Evolutionary conservation across 306 rosid species (phyloP).

Genomic region (Crotalaria pallida): DNA sequence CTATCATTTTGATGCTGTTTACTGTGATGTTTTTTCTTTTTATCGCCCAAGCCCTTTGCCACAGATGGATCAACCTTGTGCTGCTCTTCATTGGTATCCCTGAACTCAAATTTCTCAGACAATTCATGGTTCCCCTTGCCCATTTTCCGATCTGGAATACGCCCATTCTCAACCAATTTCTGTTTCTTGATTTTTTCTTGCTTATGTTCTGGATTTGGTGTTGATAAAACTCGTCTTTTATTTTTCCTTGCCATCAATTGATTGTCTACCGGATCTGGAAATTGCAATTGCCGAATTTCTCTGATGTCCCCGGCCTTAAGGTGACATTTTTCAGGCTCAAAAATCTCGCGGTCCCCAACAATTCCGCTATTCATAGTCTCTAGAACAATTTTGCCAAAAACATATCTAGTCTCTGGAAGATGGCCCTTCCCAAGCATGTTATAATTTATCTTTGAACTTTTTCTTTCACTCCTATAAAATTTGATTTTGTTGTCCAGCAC

Average conservation of each 20-base stretch:
- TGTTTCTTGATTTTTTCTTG: slow-evolving; percentile 35
- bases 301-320: slow-evolving; percentile 11
- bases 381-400: slow-evolving; percentile 67
- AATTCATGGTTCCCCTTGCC: neutral
- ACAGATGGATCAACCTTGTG: slow-evolving; percentile 14
- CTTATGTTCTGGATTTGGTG: slow-evolving; percentile 19
- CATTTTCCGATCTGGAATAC: slow-evolving; percentile 20
- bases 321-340: slow-evolving; percentile 28
- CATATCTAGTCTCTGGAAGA: slow-evolving; percentile 57
- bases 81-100: slow-evolving; percentile 17
- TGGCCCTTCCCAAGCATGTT: slow-evolving; percentile 42
- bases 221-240: slow-evolving; percentile 12
- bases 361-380: slow-evolving; percentile 56
- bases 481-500: slow-evolving; percentile 35
- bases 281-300: slow-evolving; percentile 22
- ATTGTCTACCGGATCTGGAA: slow-evolving; percentile 23
- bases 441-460: slow-evolving; percentile 51
- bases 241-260: slow-evolving; percentile 22
- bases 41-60: slow-evolving; percentile 3
- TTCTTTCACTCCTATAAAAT: slow-evolving; percentile 37
- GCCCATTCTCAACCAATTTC: slow-evolving; percentile 26
- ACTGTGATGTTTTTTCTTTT: neutral
- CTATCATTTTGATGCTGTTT: slow-evolving; percentile 19
- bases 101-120: slow-evolving; percentile 8
- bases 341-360: slow-evolving; percentile 26